Evolutionary conservation across 495 filamentous ascomycete species (phyloP).

Genomic region (Xylaria acuta): DNA sequence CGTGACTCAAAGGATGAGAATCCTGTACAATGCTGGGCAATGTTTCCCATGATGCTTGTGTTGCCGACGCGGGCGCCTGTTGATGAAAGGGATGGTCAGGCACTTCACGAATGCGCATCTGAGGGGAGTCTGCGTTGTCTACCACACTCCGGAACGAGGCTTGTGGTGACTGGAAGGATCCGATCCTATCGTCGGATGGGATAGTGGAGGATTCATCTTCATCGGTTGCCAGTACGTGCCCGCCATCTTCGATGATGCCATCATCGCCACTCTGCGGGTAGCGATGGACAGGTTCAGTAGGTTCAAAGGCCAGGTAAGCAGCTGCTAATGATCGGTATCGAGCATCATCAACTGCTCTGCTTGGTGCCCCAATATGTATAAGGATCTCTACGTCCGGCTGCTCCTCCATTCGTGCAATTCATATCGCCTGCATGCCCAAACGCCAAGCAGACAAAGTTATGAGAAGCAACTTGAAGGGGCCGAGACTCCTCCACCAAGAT

Average conservation of each 20-base stretch:
- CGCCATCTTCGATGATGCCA: neutral
- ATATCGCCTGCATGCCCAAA: slow-evolving; percentile 9
- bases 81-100: slow-evolving; percentile 14
- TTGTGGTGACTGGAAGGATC: slow-evolving; percentile 33
- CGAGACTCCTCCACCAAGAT: neutral
- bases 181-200: slow-evolving; percentile 21
- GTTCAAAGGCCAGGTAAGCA: slow-evolving; percentile 66
- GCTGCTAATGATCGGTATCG: slow-evolving; percentile 66
- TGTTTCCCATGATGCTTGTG: slow-evolving; percentile 43
- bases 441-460: neutral
- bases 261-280: slow-evolving; percentile 14
- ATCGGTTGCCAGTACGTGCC: neutral
- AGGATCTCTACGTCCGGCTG: slow-evolving; percentile 63
- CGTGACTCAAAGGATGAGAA: slow-evolving; percentile 44
- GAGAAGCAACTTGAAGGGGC: neutral
- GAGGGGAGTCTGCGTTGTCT: slow-evolving; percentile 53
- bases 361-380: slow-evolving; percentile 72
- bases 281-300: slow-evolving; percentile 29
- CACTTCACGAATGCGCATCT: slow-evolving; percentile 29
- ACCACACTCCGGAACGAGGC: slow-evolving; percentile 54
- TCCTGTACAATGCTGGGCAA: slow-evolving; percentile 51
- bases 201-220: slow-evolving; percentile 13
- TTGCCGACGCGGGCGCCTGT: slow-evolving; percentile 19
- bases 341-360: slow-evolving; percentile 64
- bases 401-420: slow-evolving; percentile 39